phyloP scores from a whole-genome alignment of 495 filamentous ascomycete species.

The Xylaria longipes region DNA sequence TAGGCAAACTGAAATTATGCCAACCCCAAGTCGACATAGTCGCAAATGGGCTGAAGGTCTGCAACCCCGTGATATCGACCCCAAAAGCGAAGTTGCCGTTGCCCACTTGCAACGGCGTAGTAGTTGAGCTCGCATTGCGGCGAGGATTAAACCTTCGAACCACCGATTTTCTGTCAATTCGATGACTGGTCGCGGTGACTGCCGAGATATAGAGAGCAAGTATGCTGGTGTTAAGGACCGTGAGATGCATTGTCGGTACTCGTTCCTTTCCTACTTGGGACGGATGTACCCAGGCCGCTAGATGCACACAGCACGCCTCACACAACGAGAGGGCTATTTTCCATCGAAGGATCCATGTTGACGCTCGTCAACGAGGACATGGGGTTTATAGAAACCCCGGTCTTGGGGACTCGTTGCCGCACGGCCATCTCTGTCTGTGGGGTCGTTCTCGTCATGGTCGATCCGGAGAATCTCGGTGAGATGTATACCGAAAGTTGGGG shows the following conservation, averaged over 20 bases:
- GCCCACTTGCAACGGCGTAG: constrained; percentile 60
- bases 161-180: constrained; percentile 42
- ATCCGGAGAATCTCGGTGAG: constrained; percentile 18
- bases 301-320: background rate
- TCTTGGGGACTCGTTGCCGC: background rate
- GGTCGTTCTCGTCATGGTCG: background rate
- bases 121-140: constrained; percentile 52
- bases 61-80: constrained; percentile 59
- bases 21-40: constrained; percentile 63
- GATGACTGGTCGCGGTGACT: background rate
- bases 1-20: constrained; percentile 64
- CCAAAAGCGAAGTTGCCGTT: constrained; percentile 66
- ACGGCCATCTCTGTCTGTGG: constrained; percentile 9
- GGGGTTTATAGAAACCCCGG: background rate
- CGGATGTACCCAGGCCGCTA: background rate
- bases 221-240: constrained; percentile 16
- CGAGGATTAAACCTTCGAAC: constrained; percentile 52
- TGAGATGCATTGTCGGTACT: constrained; percentile 10
- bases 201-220: constrained; percentile 13
- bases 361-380: background rate
- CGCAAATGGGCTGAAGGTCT: constrained; percentile 66
- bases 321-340: background rate
- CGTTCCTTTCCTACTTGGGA: background rate
- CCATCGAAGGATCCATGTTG: background rate
- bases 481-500: constrained; percentile 20